Evolutionary conservation across 1,284 basidiomycete species (phyloP), one percentile per base, ranked within the genome.

Genomic region (Malassezia japonica): DNA sequence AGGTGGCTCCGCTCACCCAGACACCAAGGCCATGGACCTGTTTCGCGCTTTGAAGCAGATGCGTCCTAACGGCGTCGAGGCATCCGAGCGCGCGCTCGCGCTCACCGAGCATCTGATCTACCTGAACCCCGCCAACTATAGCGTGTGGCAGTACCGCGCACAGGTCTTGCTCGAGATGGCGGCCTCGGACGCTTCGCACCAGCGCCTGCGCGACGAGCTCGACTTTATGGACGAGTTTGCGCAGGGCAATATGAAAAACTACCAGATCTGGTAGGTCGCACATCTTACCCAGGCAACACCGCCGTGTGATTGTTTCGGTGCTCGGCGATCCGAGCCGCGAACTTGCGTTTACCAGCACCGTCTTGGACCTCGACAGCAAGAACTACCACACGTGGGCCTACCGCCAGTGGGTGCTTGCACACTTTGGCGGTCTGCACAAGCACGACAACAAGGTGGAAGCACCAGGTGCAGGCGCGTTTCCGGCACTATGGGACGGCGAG

Each of bases 401-500:
- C 33, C 53, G 68, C 4, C 60, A 67, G 35, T 72, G 70, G 70
- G 52, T 70, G 0, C 48, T 72, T 2, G 49, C 57, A 5, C 57
- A 67, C 41, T 72, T 69, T 41, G 69, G 62, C 6, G 66, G 65
- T 0, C 46, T 65, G 4, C 29, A 46, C 4, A 18, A 9, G 6
- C 23, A 39, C 4, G 36, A 27, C 13, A 12, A 4, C 2, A 2
- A 38, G 9, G 4, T 18, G 6, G 12, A 32, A 24, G 23, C 27
- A 13, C 34, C 24, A 7, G 59, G 62, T 13, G 57, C 55, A 6
- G 46, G 37, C 1, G 9, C 39, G 18, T 60, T 54, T 23, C 59
- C 65, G 0, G 74, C 75, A 33, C 70, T 91, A 34, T 95, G 91
- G 90, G 75, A 69, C 0, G 79, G 78, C 12, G 92, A 96, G 74